These are phyloP conservation scores for Phytophthora sp. DNA, from an alignment of 352 stramenopile genomes.

Conservation along the genomic window DNA sequence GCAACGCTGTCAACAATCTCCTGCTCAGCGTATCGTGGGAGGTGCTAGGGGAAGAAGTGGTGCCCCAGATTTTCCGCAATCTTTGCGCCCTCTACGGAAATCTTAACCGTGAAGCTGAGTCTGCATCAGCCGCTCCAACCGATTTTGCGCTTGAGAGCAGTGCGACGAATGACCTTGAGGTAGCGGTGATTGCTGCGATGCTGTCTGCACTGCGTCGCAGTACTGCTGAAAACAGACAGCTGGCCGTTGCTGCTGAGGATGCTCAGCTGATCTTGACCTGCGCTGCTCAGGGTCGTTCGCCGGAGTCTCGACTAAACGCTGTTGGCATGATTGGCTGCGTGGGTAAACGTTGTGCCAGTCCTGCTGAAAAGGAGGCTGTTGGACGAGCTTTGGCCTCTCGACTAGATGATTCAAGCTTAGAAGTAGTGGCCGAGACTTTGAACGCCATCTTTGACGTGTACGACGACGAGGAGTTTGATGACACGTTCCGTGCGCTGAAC, in stretches of 20 bases:
- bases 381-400: constrained; percentile 60
- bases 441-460: constrained; percentile 91
- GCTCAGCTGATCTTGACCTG: constrained; percentile 72
- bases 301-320: constrained; percentile 77
- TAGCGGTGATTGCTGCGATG: constrained; percentile 75
- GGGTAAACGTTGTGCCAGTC: constrained; percentile 69
- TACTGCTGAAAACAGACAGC: constrained; percentile 52
- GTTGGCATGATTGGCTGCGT: constrained; percentile 83
- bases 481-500: constrained; percentile 68
- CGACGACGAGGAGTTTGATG: constrained; percentile 80
- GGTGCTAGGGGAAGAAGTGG: constrained; percentile 52
- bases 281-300: constrained; percentile 61
- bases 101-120: constrained; percentile 48
- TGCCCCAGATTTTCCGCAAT: constrained; percentile 81
- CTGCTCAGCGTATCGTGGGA: constrained; percentile 67
- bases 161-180: constrained; percentile 68
- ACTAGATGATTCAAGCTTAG: constrained; percentile 72
- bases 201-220: constrained; percentile 70
- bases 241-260: constrained; percentile 63
- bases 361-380: constrained; percentile 75
- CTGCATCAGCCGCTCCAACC: constrained; percentile 26
- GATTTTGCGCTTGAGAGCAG: constrained; percentile 41
- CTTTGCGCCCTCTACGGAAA: constrained; percentile 80
- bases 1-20: constrained; percentile 86
- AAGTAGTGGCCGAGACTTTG: constrained; percentile 85